Conservation (phyloP, 1,284 basidiomycete genomes). For the Coriolopsis trogii region DNA sequence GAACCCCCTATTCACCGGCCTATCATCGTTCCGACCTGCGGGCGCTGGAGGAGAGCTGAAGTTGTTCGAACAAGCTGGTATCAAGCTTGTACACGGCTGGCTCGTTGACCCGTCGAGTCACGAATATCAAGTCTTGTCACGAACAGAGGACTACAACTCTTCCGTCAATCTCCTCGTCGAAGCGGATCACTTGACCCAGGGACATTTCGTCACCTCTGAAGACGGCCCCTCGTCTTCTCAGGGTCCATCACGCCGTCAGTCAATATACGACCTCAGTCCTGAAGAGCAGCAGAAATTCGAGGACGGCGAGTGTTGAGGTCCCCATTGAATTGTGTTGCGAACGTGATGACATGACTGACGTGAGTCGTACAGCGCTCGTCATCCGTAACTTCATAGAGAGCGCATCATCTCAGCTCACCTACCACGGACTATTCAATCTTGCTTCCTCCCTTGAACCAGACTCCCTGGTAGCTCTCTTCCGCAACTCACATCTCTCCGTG, state of each 20-base stretch:
- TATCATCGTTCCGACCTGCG: slow-evolving; percentile 68
- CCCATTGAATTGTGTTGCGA: neutral
- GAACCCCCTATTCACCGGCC: slow-evolving; percentile 78
- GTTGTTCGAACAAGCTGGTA: slow-evolving; percentile 82
- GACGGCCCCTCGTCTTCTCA: slow-evolving; percentile 27
- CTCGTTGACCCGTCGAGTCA: slow-evolving; percentile 76
- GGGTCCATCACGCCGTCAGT: slow-evolving; percentile 6
- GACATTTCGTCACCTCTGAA: slow-evolving; percentile 51
- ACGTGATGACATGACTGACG: neutral
- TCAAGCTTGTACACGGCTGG: slow-evolving; percentile 90
- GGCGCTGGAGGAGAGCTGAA: slow-evolving; percentile 73
- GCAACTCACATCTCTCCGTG: slow-evolving; percentile 88
- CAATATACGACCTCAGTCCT: slow-evolving; percentile 40
- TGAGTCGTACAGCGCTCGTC: slow-evolving; percentile 71
- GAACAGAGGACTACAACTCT: slow-evolving; percentile 66
- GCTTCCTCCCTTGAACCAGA: slow-evolving; percentile 56
- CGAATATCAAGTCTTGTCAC: slow-evolving; percentile 58
- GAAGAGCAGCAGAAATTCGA: slow-evolving; percentile 63
- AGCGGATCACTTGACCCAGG: slow-evolving; percentile 72
- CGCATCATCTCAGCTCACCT: slow-evolving; percentile 84
- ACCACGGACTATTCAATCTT: slow-evolving; percentile 77
- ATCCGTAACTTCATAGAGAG: slow-evolving; percentile 73
- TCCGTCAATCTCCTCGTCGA: slow-evolving; percentile 76
- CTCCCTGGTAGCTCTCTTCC: slow-evolving; percentile 79
- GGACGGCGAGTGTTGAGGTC: slow-evolving; percentile 54